Evolutionary conservation across 352 stramenopile species (phyloP).

Genomic region (Globisporangium camurandrum): DNA sequence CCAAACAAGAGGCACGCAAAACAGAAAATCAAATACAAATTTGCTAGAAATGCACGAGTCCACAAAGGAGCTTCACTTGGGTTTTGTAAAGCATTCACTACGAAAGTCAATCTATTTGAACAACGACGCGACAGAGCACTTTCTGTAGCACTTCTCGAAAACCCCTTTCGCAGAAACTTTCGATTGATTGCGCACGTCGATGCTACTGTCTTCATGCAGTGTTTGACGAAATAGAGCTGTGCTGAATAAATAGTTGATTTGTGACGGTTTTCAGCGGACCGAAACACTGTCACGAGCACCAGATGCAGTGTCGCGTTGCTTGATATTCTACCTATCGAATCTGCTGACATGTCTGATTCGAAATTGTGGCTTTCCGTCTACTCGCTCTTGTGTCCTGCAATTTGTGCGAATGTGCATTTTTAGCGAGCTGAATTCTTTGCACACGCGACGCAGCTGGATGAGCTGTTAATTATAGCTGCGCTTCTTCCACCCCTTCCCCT

Average conservation of each 20-base stretch:
- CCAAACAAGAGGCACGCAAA: too few species aligned
- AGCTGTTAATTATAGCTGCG: neutral
- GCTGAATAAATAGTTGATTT: too few species aligned
- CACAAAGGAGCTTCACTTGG: too few species aligned
- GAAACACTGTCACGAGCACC: neutral
- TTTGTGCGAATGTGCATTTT: neutral
- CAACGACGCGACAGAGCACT: neutral
- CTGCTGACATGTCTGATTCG: neutral
- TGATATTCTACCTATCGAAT: too few species aligned
- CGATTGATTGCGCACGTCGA: neutral
- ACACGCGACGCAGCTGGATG: neutral
- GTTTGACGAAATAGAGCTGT: too few species aligned
- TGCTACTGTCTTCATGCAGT: neutral
- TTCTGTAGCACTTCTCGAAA: neutral
- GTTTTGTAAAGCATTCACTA: too few species aligned
- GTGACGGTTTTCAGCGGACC: neutral
- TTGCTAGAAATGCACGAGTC: neutral
- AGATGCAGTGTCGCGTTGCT: too few species aligned
- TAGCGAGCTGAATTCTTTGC: too few species aligned
- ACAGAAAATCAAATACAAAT: neutral
- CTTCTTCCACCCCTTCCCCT: neutral
- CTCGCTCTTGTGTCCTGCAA: neutral
- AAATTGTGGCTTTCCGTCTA: neutral
- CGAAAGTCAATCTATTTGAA: too few species aligned
- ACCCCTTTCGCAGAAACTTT: constrained; percentile 1